These are phyloP conservation scores for Diplodia corticola DNA, from an alignment of 2,329 filamentous ascomycete genomes.

Conservation along the genomic window DNA sequence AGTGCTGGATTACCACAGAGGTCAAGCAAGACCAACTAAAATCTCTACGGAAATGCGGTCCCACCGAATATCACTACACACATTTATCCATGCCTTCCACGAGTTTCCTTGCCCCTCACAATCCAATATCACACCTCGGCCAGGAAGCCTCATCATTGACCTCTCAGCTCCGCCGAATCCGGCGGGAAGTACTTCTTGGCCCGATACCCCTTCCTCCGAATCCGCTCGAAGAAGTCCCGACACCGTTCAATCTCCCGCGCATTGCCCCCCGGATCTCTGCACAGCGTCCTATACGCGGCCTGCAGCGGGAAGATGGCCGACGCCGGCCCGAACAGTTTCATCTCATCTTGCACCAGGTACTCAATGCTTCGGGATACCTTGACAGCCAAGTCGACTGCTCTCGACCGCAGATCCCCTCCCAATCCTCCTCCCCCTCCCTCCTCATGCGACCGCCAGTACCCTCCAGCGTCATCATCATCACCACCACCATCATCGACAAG, in stretches of 20 bases:
- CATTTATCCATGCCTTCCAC: too few species aligned
- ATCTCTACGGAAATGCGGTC: too few species aligned
- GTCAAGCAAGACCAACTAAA: too few species aligned
- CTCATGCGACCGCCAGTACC: too few species aligned
- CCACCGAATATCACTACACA: too few species aligned
- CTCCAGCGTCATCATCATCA: not conserved
- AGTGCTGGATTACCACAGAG: too few species aligned
- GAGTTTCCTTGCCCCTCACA: too few species aligned
- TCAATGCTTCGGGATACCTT: slow-evolving; percentile 40
- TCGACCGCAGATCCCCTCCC: too few species aligned
- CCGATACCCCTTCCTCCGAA: not conserved
- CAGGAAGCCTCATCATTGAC: too few species aligned
- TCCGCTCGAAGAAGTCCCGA: not conserved
- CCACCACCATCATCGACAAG: not conserved
- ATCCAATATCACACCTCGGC: too few species aligned
- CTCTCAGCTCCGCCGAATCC: too few species aligned
- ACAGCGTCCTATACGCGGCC: slow-evolving; percentile 5
- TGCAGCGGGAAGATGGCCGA: slow-evolving; percentile 39
- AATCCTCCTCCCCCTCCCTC: too few species aligned
- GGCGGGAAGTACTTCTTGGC: not conserved
- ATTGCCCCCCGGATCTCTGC: not conserved
- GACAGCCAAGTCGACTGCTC: slow-evolving; percentile 26
- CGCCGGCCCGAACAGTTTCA: slow-evolving; percentile 44
- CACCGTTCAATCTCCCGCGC: not conserved
- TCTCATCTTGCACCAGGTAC: slow-evolving; percentile 43